Evolutionary conservation across 805 yeast genomes (phyloP), one percentile per base, ranked within the genome.

Genomic region (Lipomyces sp.): DNA sequence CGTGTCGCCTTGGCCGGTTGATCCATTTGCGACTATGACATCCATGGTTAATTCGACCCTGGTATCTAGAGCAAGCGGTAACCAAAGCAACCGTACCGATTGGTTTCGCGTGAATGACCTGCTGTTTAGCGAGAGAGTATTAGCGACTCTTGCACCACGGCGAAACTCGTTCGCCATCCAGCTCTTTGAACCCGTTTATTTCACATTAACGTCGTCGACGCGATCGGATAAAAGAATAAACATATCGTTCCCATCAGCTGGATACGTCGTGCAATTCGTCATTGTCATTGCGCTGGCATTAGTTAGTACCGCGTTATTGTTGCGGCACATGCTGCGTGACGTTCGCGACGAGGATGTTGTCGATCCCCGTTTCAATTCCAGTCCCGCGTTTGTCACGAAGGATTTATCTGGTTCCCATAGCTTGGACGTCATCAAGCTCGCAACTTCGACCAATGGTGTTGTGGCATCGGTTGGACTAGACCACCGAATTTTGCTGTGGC

Each of bases 381-480:
- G 59, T 10, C 70, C 71, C 7, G 70, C 66, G 4, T 63, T 68
- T 54, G 64, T 75, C 65, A 71, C 73, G 72, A 85, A 80, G 77
- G 83, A 78, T 62, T 80, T 82, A 15, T 75, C 79, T 35, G 87
- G 81, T 10, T 80, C 86, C 3, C 93, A 88, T 74, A 77, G 80
- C 32, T 78, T 90, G 59, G 96, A 91, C 75, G 81, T 90, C 3
- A 81, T 88, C 42, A 83, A 82, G 64, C 78, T 89, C 10, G 77
- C 82, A n/a, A 83, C 91, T 0, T 87, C 90, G 13, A 76, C 81
- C 29, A 79, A 84, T 13, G 82, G 86, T 61, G 86, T 91, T 2
- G 87, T 89, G 72, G 81, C 90, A 32, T 86, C 90, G 0, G 83
- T 89, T 34, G 94, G 93, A 3, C 78, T 91, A 73, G 96, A 90